Percentiles rank a stretch among this genome's conserved stretches.
These are phyloP conservation scores for Staphylotrichum longicolle DNA, from an alignment of 495 filamentous ascomycete species.

Conservation along the genomic window DNA sequence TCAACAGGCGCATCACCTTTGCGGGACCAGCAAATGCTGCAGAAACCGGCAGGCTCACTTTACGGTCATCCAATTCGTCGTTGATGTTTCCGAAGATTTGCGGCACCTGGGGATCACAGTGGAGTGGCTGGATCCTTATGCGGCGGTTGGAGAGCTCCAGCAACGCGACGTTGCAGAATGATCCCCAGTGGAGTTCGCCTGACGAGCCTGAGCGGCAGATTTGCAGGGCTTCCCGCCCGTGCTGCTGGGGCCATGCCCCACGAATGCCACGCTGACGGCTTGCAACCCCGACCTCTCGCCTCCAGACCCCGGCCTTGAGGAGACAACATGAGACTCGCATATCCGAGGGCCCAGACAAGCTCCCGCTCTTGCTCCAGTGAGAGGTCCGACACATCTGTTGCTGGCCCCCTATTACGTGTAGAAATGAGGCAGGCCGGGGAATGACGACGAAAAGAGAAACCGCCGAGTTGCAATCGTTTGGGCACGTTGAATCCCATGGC, in stretches of 20 bases:
- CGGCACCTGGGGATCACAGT: slow-evolving; percentile 11
- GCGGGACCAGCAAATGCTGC: slow-evolving; percentile 28
- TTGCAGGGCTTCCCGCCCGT: slow-evolving; percentile 17
- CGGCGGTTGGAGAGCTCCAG: slow-evolving; percentile 25
- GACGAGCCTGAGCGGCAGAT: slow-evolving; percentile 24
- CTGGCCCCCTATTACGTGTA: slow-evolving; percentile 1
- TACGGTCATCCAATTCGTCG: slow-evolving; percentile 20
- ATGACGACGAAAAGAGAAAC: not conserved
- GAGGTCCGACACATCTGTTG: not conserved
- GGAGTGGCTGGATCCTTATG: slow-evolving; percentile 22
- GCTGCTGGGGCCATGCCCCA: slow-evolving; percentile 20
- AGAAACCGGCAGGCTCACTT: slow-evolving; percentile 13
- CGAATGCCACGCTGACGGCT: slow-evolving; percentile 25
- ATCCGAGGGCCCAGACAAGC: slow-evolving; percentile 10
- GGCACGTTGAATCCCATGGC: not conserved
- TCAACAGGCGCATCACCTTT: slow-evolving; percentile 26
- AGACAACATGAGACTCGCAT: slow-evolving; percentile 36
- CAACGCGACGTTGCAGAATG: slow-evolving; percentile 24
- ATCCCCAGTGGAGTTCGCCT: slow-evolving; percentile 21
- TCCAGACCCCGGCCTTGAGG: slow-evolving; percentile 36
- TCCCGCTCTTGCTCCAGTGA: slow-evolving; percentile 1
- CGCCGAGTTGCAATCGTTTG: not conserved
- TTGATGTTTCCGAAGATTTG: slow-evolving; percentile 29
- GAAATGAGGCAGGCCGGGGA: not conserved
- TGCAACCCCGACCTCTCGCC: slow-evolving; percentile 31